Evolutionary conservation across 441 rosid species (phyloP), one percentile per base, ranked within the genome.

Genomic region (Bruguiera hainesii): DNA sequence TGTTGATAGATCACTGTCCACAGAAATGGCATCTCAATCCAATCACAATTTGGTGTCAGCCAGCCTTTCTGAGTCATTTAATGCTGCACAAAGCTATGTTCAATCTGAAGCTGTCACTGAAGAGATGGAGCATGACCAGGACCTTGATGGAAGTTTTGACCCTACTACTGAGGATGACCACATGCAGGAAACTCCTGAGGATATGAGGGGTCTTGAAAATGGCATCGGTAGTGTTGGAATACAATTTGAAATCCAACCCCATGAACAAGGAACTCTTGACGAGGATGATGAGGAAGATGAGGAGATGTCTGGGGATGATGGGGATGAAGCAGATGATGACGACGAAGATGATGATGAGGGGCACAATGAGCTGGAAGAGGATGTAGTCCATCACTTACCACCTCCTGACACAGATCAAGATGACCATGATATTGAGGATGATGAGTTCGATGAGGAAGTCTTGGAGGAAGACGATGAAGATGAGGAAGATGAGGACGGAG

Each of bases 71-170:
- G 92, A 83, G 62, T 78, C 83, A 68, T 82, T 80, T 78, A 84
- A 79, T 78, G 70, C 80, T 64, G 79, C 74, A 39, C 91, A 80
- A 56, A 81, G 78, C 60, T 87, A 76, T 75, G 90, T 85, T 73
- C 89, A 84, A 52, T 87, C 96, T 69, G 98, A 87, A 82, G 89
- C 91, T 78, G 89, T 89, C 74, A 86, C 88, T 25, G 98, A 92
- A 78, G 98, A 92, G 74, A 96, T 92, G 99, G 98, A 96, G 70
- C 98, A 92, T 68, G 99, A 92, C 70, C 98, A 90, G 78, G 98
- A 96, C 79, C 83, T 89, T 67, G 91, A 86, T 83, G 92, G 76
- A 48, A 87, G 94, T 65, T 91, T 89, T 83, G 82, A 80, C 63
- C 86, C 88, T 50, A 78, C 80, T 69, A 73, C 86, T 20, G 98